Evolutionary conservation across 164 flowering plant species (phyloP).

Genomic region (Chimonanthus praecox): DNA sequence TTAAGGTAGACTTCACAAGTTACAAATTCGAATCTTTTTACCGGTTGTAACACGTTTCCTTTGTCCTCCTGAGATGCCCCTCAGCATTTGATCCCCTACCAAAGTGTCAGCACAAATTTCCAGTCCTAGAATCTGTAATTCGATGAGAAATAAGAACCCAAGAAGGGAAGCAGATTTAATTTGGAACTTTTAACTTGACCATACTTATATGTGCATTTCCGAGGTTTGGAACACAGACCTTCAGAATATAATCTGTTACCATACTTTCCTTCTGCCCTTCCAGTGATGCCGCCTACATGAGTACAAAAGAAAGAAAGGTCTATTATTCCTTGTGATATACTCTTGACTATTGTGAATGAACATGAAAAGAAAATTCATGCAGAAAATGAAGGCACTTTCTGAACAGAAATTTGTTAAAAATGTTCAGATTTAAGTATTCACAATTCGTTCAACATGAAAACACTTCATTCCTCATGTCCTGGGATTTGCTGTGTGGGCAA

Average conservation of each 20-base stretch:
- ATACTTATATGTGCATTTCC: not conserved
- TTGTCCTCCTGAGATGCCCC: constrained; percentile 43
- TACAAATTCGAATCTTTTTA: not conserved
- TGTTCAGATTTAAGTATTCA: not conserved
- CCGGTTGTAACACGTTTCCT: constrained; percentile 29
- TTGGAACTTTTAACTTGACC: not conserved
- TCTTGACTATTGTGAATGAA: too few relatives aligned
- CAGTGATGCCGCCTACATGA: constrained; percentile 47
- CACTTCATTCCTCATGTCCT: too few relatives aligned
- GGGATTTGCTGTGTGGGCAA: too few relatives aligned
- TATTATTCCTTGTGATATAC: not conserved
- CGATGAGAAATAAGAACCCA: not conserved
- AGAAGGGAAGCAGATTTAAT: not conserved
- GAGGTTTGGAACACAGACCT: constrained; percentile 29
- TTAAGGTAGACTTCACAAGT: too few relatives aligned
- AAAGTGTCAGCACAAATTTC: constrained; percentile 83
- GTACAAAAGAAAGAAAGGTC: not conserved
- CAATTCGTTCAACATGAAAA: not conserved
- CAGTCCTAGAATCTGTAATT: constrained; percentile 7
- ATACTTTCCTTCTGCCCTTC: constrained; percentile 66
- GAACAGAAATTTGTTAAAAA: too few relatives aligned
- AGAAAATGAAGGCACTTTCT: too few relatives aligned
- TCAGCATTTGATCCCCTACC: constrained; percentile 78
- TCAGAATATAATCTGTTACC: constrained; percentile 67
- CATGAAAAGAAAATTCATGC: too few relatives aligned